Conservation (phyloP, 164 flowering plant species). For the Chloranthus sessilifolius region DNA sequence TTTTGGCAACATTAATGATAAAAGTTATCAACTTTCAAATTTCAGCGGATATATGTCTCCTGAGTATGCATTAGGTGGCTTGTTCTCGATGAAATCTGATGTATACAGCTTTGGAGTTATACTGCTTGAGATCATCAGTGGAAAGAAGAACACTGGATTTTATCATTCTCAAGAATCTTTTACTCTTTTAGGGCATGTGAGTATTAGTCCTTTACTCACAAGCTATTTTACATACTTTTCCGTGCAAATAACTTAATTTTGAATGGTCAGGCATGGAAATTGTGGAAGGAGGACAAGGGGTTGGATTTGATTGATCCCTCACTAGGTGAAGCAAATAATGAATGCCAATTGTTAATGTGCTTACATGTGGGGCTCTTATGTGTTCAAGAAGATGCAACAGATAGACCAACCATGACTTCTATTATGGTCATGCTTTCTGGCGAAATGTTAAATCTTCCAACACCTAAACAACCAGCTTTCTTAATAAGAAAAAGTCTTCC, state of each 20-base stretch:
- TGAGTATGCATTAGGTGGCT: too few relatives aligned
- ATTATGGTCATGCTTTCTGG: conserved; percentile 5
- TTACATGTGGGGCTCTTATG: conserved; percentile 9
- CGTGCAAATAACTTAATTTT: too few relatives aligned
- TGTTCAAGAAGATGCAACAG: conserved; percentile 11
- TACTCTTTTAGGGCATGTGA: too few relatives aligned
- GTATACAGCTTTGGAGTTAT: too few relatives aligned
- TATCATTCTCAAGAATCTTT: too few relatives aligned
- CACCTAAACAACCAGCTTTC: conserved; percentile 6
- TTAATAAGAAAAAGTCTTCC: not conserved
- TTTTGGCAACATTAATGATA: too few relatives aligned
- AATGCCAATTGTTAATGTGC: conserved; percentile 4
- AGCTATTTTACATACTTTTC: too few relatives aligned
- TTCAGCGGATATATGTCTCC: too few relatives aligned
- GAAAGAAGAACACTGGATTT: too few relatives aligned
- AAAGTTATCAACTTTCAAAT: too few relatives aligned
- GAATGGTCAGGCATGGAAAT: conserved; percentile 12
- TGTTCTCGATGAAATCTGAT: too few relatives aligned
- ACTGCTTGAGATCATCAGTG: not conserved
- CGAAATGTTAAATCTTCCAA: conserved; percentile 1
- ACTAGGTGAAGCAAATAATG: not conserved
- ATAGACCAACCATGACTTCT: conserved; percentile 12
- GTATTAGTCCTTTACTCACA: too few relatives aligned
- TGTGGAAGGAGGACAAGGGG: conserved; percentile 16
- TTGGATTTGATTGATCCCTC: conserved; percentile 11